Conservation (phyloP, 2,329 filamentous ascomycete species). For the Curvularia eragrostidis region DNA sequence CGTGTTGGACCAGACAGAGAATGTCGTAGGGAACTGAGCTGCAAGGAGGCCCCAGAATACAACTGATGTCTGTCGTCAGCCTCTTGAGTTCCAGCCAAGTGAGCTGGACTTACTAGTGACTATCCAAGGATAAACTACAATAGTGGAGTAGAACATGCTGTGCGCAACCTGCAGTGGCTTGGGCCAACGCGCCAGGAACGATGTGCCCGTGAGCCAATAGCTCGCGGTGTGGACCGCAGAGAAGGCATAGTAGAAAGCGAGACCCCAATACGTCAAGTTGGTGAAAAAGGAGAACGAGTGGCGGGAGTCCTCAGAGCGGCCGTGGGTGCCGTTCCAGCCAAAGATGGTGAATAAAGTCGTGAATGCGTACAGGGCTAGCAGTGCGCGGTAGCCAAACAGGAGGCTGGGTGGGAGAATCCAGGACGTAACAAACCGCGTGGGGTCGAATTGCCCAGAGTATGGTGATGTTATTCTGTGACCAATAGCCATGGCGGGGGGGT, state of each 20-base stretch:
- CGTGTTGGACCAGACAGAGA: constrained; percentile 64
- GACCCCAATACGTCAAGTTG: constrained; percentile 79
- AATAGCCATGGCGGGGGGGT: constrained; percentile 33
- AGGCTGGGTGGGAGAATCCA: constrained; percentile 75
- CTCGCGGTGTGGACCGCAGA: constrained; percentile 71
- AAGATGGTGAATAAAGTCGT: constrained; percentile 72
- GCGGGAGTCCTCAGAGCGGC: constrained; percentile 52
- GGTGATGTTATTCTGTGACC: constrained; percentile 29
- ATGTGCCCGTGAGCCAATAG: constrained; percentile 59
- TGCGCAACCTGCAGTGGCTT: constrained; percentile 48
- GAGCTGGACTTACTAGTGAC: constrained; percentile 51
- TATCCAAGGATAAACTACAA: constrained; percentile 53
- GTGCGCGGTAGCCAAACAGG: constrained; percentile 65
- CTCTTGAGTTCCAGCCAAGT: background rate
- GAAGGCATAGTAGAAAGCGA: constrained; percentile 78
- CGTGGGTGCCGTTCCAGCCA: constrained; percentile 67
- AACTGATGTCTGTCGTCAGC: constrained; percentile 37
- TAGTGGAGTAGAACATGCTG: constrained; percentile 52
- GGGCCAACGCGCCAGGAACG: constrained; percentile 50
- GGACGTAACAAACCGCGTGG: constrained; percentile 74
- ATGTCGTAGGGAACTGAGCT: constrained; percentile 43
- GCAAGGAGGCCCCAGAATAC: constrained; percentile 54
- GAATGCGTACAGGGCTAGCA: constrained; percentile 69
- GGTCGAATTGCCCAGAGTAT: constrained; percentile 50
- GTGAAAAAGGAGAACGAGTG: constrained; percentile 83